Base-by-base conservation (phyloP, 2,329 filamentous ascomycete genomes). In the Claviceps pazoutovae region DNA sequence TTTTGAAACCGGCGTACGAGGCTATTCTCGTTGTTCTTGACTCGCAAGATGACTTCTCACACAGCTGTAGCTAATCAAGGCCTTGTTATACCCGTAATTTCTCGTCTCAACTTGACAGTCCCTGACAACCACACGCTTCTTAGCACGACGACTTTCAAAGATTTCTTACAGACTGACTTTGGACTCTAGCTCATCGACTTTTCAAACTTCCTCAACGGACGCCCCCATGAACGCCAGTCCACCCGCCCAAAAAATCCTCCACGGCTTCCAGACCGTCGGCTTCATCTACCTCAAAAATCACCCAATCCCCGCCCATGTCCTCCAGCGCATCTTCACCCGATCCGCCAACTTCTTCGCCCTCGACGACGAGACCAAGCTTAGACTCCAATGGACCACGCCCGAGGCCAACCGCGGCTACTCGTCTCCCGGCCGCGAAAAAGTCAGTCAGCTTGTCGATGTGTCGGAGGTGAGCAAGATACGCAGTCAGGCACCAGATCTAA, bases 211-310 rank as follows among this genome's bases (percentile, higher is more conserved):
- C 78, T 87, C 23, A 67, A 74, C 53, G 84, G 84, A 37, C 74
- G 75, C 19, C 70, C 77, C 0, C 60, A 73, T 9, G 72, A 84
- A 58, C 84, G 83, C 59, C 70, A 75, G 49, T 68, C 75, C 44
- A 81, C 86, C 86, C 1, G 89, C 88, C 21, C 68, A 80, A 50
- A 79, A 84, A 42, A 82, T 95, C 58, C 80, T 91, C 13, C 64
- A 80, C 50, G 89, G 87, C 43, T 95, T 96, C 71, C 85, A 89
- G 60, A 83, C 78, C 1, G 86, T 89, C 2, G 90, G 90, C 53
- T 95, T 96, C 72, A 79, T 96, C 62, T 95, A 95, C 68, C 79
- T 95, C 41, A 83, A 83, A 59, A 86, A 91, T 66, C 83, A 91
- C 58, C 79, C 84, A 42, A 84, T 95, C 54, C 68, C 81, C 0